Base-by-base conservation (phyloP, 148 eudicot species). In the Gaultheria prostrata region DNA sequence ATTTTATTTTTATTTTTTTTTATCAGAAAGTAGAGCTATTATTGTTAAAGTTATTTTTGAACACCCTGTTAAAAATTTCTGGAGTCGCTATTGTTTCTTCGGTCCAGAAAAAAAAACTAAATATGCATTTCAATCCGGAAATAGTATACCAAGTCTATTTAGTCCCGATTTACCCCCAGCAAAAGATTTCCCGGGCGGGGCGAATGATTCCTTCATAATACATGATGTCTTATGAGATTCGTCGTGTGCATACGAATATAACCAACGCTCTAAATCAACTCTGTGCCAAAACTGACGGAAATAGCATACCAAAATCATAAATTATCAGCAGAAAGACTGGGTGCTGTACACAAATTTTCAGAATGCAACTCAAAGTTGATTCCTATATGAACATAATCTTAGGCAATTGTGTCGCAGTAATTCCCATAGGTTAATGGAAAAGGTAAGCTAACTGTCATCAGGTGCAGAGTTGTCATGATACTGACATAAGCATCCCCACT, bases 281-380 rank as follows among this genome's bases (percentile, higher is more conserved):
- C 18, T n/a, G 6, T 45, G 21, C 21, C 4, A 20, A 77, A 83
- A 33, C 21, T 13, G 80, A 63, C 20, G 71, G 32, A 51, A n/a
- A 70, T 43, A 46, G 0, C 59, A 43, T 74, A 26, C 1, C 70
- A 81, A 63, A 77, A 77, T n/a, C 73, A 77, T 5, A 82, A 69
- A 32, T 82, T 77, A 85, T 45, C 71, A 82, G 30, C 30, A 33
- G 79, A 7, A 82, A 82, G 14, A 78, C 8, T 21, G 85, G 18
- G 84, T 50, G 79, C 84, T 85, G 85, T 88, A 85, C 86, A 85
- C 46, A 77, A 76, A 83, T 78, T 78, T 49, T 63, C 46, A 49
- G 72, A 46, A 76, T 63, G 30, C 53, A 80, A 86, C 70, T 54
- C 46, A 57, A 67, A 77, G 76, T 49, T 48, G 81, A 75, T 48